Conservation (phyloP, 2,329 filamentous ascomycete species). For the Aspergillus bombycis region DNA sequence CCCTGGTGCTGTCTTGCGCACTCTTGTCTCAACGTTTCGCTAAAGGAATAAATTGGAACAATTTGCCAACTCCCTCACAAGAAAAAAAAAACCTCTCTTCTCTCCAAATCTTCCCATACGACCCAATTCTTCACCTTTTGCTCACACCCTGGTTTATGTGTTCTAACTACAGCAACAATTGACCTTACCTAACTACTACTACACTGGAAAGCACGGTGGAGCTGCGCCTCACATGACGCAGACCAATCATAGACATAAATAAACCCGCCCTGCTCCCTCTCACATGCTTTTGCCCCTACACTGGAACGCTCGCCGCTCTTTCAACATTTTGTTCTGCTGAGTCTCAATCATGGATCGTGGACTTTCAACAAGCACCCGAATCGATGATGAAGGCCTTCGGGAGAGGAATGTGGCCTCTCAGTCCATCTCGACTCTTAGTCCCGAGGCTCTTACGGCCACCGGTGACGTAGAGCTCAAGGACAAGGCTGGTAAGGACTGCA, state of each 20-base stretch:
- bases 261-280: slow-evolving; percentile 13
- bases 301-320: slow-evolving; percentile 13
- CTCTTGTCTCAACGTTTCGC: not conserved
- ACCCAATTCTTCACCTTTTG: not conserved
- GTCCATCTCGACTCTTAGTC: slow-evolving; percentile 49
- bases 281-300: slow-evolving; percentile 21
- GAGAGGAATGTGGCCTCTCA: slow-evolving; percentile 48
- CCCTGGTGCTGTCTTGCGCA: not conserved
- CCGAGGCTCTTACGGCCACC: slow-evolving; percentile 44
- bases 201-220: slow-evolving; percentile 5
- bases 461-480: slow-evolving; percentile 47
- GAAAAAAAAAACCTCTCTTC: not conserved
- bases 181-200: not conserved
- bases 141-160: not conserved
- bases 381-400: slow-evolving; percentile 47
- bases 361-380: slow-evolving; percentile 41
- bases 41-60: not conserved
- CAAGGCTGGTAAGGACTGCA: slow-evolving; percentile 61
- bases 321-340: slow-evolving; percentile 25
- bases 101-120: not conserved
- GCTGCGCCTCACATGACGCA: slow-evolving; percentile 14
- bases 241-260: slow-evolving; percentile 20
- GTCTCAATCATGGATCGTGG: slow-evolving; percentile 40
- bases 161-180: not conserved
- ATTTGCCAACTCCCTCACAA: not conserved